A percentile compares a stretch with the other conserved stretches of the same genome.
These are phyloP conservation scores for Colletotrichum orchidophilum DNA, from an alignment of 2,329 filamentous ascomycete genomes.

Conservation along the genomic window DNA sequence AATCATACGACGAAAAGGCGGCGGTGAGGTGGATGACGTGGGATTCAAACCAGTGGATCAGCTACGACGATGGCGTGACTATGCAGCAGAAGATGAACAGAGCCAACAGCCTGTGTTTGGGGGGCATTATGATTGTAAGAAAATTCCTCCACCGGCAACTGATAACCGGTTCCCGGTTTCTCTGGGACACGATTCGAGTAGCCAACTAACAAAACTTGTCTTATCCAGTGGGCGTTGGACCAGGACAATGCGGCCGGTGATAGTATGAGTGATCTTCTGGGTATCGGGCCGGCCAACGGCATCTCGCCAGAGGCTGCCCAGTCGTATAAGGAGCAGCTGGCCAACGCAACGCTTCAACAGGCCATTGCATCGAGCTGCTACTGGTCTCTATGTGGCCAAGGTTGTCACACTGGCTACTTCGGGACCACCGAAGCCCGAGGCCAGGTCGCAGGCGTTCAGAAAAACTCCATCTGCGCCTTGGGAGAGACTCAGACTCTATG, in stretches of 20 bases:
- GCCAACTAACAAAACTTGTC: too few relatives aligned
- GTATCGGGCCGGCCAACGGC: not conserved
- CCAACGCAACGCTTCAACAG: not conserved
- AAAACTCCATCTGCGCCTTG: not conserved
- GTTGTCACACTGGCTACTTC: not conserved
- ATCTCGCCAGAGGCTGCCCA: not conserved
- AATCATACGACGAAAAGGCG: not conserved
- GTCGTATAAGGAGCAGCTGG: not conserved
- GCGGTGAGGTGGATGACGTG: not conserved
- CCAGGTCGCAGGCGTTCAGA: not conserved
- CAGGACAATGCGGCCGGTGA: not conserved
- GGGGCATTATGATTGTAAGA: not conserved
- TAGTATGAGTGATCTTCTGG: not conserved
- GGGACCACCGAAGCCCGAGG: not conserved
- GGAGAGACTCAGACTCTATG: constrained; percentile 36
- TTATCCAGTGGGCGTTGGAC: not conserved
- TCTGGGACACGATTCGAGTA: too few relatives aligned
- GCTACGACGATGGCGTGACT: not conserved
- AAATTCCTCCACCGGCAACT: not conserved
- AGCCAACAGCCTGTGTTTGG: not conserved
- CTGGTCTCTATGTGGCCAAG: not conserved
- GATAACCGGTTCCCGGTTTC: not conserved
- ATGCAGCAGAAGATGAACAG: not conserved
- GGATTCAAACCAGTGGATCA: not conserved
- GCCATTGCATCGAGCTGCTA: not conserved